phyloP scores from a whole-genome alignment of 345 rosid genomes.

The Lenwebbia sp. region DNA sequence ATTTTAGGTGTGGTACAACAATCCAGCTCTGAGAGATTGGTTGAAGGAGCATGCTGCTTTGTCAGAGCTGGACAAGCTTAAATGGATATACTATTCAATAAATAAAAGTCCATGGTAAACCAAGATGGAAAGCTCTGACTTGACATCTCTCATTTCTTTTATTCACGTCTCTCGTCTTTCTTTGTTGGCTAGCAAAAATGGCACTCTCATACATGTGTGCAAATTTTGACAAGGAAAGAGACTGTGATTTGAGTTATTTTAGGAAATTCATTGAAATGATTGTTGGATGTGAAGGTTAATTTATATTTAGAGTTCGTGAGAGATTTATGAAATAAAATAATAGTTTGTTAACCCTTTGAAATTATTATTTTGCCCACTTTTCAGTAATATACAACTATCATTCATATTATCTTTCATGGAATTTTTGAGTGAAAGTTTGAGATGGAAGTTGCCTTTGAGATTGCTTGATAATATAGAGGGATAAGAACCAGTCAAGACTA shows the following conservation, averaged over 20 bases:
- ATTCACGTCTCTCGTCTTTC: neutral
- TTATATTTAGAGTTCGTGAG: neutral
- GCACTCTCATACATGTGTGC: neutral
- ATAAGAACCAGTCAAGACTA: neutral
- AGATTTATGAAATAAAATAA: neutral
- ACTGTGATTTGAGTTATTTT: neutral
- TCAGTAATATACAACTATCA: neutral
- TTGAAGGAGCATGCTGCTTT: slow-evolving; percentile 55
- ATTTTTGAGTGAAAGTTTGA: neutral
- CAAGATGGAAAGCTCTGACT: neutral
- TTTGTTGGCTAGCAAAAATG: neutral
- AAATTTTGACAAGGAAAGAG: neutral
- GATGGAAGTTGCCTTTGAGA: neutral
- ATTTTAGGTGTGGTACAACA: slow-evolving; percentile 73
- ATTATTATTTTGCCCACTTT: neutral
- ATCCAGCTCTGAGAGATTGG: slow-evolving; percentile 77
- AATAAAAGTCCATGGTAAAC: slow-evolving; percentile 88
- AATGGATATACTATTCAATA: slow-evolving; percentile 70
- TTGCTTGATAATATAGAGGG: neutral
- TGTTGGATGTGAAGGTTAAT: neutral
- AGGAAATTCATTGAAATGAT: neutral
- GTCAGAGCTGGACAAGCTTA: slow-evolving; percentile 56
- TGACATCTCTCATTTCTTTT: neutral
- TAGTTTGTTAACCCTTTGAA: neutral
- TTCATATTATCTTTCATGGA: neutral